Evolutionary conservation across 2,329 filamentous ascomycete genomes (phyloP), one percentile per base, ranked within the genome.

Genomic region (Xylariaceae sp.): DNA sequence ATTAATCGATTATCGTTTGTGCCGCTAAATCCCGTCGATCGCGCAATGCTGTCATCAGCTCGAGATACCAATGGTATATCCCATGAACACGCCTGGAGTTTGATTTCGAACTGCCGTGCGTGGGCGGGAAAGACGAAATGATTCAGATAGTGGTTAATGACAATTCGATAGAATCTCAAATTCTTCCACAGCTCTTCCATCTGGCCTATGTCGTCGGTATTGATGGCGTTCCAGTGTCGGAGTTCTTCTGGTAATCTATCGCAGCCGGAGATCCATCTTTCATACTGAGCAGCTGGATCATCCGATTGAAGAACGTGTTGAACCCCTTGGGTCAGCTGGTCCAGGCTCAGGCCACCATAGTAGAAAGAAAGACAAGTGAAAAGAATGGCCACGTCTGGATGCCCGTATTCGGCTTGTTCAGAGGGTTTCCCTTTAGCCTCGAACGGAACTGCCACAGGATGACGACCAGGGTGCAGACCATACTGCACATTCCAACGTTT

Each of bases 401-500:
- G 84, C 0, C 82, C 81, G 58, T 78, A 89, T 56, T 89, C 85
- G 0, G 83, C 77, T 4, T 80, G 74, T 0, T 79, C 75, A 0
- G 76, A 77, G 0, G 86, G 85, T 0, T 74, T 71, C 1, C 85
- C 86, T 47, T 89, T 87, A 0, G 82, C 82, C 11, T 79, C 72
- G 41, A 76, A 89, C 0, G 86, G 86, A 0, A 89, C 86, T 0
- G 85, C 84, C 5, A 87, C 75, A 0, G 81, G 81, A 40, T 75
- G 69, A 3, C 86, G 72, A 0, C 55, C 39, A 0, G 77, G 73
- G 52, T 82, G 75, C 0, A 85, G 64, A 0, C 82, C 81, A 41
- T 85, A 90, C 35, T 80, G 73, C 0, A 90, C 85, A 40, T 85
- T 84, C 82, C 80, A 88, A 12, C 81, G 68, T 59, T 86, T 87